Conservation (phyloP, 352 stramenopile genomes). For the Peronospora farinosa region DNA sequence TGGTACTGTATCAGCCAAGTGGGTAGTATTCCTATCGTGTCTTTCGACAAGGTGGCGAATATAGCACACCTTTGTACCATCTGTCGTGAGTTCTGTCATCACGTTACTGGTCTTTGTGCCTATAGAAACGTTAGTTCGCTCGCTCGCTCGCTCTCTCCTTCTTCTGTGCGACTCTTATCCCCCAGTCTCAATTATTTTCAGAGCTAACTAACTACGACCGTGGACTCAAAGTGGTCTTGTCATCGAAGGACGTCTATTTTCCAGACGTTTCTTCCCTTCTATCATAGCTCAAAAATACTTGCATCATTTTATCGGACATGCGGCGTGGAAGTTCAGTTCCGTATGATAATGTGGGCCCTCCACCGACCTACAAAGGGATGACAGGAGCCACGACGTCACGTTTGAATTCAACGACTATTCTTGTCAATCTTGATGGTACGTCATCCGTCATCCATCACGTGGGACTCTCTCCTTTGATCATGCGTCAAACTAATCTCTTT, state of each 20-base stretch:
- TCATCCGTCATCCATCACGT: not conserved
- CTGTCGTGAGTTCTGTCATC: conserved; percentile 13
- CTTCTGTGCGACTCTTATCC: conserved; percentile 14
- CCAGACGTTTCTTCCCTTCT: too few relatives aligned
- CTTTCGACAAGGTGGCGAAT: conserved; percentile 9
- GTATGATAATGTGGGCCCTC: conserved; percentile 8
- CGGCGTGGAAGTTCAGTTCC: too few relatives aligned
- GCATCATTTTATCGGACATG: too few relatives aligned
- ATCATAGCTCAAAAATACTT: too few relatives aligned
- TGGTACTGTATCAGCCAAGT: not conserved
- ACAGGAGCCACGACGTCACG: conserved; percentile 10
- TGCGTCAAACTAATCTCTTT: not conserved
- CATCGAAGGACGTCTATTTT: too few relatives aligned
- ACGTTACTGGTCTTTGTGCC: conserved; percentile 15
- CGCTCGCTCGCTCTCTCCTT: conserved; percentile 10
- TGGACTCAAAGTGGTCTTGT: too few relatives aligned
- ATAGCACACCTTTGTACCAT: conserved; percentile 1
- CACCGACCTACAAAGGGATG: conserved; percentile 22
- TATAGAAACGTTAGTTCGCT: conserved; percentile 11
- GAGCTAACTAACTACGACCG: too few relatives aligned
- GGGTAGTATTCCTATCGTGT: conserved; percentile 5
- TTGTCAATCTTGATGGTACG: conserved; percentile 64
- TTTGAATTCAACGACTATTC: conserved; percentile 33
- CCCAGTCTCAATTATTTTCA: conserved; percentile 13
- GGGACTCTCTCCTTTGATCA: not conserved